Evolutionary conservation across 495 filamentous ascomycete species (phyloP).

Genomic region (Margaritispora aquatica): DNA sequence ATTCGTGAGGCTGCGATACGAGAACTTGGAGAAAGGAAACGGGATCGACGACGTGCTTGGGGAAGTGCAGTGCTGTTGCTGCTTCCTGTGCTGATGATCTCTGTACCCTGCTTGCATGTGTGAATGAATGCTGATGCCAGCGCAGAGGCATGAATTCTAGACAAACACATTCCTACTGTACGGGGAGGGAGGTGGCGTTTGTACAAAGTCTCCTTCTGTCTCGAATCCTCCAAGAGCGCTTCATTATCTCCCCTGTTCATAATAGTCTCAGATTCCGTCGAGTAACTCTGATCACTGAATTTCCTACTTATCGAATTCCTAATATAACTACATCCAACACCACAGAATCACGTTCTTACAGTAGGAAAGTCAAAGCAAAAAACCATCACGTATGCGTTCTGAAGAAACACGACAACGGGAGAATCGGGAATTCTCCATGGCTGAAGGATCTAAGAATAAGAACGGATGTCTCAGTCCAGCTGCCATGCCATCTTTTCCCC

Average conservation of each 20-base stretch:
- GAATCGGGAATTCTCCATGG: background rate
- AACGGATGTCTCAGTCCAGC: background rate
- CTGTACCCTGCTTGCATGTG: background rate
- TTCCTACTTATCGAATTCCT: too few species aligned
- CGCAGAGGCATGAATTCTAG: background rate
- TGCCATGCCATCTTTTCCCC: background rate
- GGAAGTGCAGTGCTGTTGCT: background rate
- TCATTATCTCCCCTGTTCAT: too few species aligned
- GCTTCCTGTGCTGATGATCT: too few species aligned
- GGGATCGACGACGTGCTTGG: background rate
- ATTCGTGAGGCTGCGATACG: background rate
- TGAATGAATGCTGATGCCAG: background rate
- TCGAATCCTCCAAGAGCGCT: too few species aligned
- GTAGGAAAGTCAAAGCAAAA: too few species aligned
- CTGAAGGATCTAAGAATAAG: background rate
- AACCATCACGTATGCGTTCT: background rate
- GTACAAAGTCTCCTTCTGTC: too few species aligned
- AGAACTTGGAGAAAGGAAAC: background rate
- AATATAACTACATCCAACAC: too few species aligned
- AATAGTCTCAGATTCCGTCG: too few species aligned
- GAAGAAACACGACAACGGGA: background rate
- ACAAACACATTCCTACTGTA: background rate
- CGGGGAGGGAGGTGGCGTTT: background rate
- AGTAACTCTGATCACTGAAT: too few species aligned
- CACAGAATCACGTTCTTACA: too few species aligned